These are phyloP conservation scores for Lachnellula arida DNA, from an alignment of 2,329 filamentous ascomycete species.

Conservation along the genomic window DNA sequence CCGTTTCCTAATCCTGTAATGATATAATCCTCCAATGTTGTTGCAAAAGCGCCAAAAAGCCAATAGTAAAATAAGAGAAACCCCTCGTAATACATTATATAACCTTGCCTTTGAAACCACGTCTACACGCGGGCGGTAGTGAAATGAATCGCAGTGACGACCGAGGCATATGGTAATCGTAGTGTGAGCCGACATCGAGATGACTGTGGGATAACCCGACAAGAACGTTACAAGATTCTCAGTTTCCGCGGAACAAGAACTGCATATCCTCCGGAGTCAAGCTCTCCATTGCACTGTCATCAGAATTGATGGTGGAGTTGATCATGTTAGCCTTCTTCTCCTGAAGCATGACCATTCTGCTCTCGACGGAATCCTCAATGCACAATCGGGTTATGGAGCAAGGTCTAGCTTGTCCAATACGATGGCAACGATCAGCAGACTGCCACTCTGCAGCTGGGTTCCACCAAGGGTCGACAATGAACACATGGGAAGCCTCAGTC, in stretches of 20 bases:
- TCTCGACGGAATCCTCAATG: slow-evolving; percentile 96
- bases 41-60: no score
- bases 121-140: no score
- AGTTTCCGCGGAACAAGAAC: slow-evolving; percentile 80
- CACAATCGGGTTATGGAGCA: slow-evolving; percentile 92
- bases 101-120: no score
- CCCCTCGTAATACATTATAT: no score
- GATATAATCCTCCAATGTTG: no score
- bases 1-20: no score
- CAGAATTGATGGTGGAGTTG: slow-evolving; percentile 90
- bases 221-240: background rate
- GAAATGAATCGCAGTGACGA: no score
- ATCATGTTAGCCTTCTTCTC: slow-evolving; percentile 99
- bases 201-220: no score
- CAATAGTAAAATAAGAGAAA: no score
- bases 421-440: slow-evolving; percentile 87
- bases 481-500: slow-evolving; percentile 90
- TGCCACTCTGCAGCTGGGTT: slow-evolving; percentile 99
- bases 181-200: no score
- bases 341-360: slow-evolving; percentile 88
- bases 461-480: slow-evolving; percentile 99
- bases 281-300: slow-evolving; percentile 86
- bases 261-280: slow-evolving; percentile 89
- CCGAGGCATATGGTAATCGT: no score
- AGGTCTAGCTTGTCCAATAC: slow-evolving; percentile 89